Evolutionary conservation across 805 yeast species (phyloP).

Genomic region (Metschnikowia reukaufii): DNA sequence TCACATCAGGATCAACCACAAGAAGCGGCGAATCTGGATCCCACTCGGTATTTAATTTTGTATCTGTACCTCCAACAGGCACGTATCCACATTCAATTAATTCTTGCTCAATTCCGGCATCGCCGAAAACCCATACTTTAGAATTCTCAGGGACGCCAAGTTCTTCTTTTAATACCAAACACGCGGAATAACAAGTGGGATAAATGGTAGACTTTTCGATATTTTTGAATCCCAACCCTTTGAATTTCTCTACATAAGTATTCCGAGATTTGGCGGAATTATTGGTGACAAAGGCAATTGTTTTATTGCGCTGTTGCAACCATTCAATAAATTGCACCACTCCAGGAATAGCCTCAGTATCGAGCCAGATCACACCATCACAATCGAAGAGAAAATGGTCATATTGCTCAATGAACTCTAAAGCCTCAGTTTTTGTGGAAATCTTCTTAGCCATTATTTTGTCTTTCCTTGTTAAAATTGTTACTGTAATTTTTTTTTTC

Average conservation of each 20-base stretch:
- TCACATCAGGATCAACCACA: conserved; percentile 37
- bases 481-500: background rate
- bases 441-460: conserved; percentile 2
- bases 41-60: conserved; percentile 26
- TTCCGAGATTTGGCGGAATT: conserved; percentile 37
- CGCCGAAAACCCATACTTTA: conserved; percentile 44
- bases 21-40: conserved; percentile 27
- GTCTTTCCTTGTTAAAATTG: too few relatives aligned
- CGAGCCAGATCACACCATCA: conserved; percentile 46
- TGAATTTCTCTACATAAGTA: conserved; percentile 34
- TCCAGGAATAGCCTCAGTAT: conserved; percentile 34
- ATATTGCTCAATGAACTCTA: conserved; percentile 26
- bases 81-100: conserved; percentile 32
- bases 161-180: conserved; percentile 23
- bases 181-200: conserved; percentile 42
- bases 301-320: conserved; percentile 26
- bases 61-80: conserved; percentile 38
- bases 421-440: conserved; percentile 20
- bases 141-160: conserved; percentile 28
- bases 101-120: conserved; percentile 38
- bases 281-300: conserved; percentile 38
- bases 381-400: conserved; percentile 44
- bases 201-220: conserved; percentile 30
- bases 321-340: conserved; percentile 27
- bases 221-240: conserved; percentile 29